Base-by-base conservation (phyloP, 352 stramenopile species). In the Halophytophthora batemanensis region DNA sequence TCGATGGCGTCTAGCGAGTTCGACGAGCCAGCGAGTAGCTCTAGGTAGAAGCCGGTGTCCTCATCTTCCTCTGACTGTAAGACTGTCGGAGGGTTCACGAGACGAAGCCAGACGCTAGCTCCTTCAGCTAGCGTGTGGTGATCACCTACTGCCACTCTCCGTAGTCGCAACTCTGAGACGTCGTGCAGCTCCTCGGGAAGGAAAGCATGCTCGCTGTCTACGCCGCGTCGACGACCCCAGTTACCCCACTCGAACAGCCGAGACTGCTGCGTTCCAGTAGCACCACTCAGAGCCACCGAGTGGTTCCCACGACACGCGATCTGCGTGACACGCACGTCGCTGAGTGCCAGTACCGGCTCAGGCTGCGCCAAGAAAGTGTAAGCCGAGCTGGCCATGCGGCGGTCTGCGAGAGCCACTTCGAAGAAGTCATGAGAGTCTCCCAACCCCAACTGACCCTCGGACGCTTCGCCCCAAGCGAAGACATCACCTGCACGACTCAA, bases 401-500 rank as follows among this genome's bases (percentile, higher is more conserved):
- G 47, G 41, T 91, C 81, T 13, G 77, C 74, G 14, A 89, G 77
- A 15, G 70, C 74, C 28, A 91, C 81, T 23, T 87, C 61, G 25
- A 85, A 86, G 17, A 67, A 63, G 4, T 59, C 38, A 50, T 84
- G 65, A 0, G 64, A 66, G 23, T 87, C 77, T 15, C 81, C 76
- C 25, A 85, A 76, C 2, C 77, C 81, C 2, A 91, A 54, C 42
- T 91, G 81, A 0, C 81, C 81, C 14, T 91, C 81, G 2, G 77
- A 89, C 0, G 71, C 77, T 47, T 91, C 81, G 15, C 81, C 81
- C 81, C 81, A 89, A 12, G 77, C 76, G 58, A 87, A 91, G 11
- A 89, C 76, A 17, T 87, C 74, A 31, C 81, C 76, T 10, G 71
- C 74, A n/a, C 46, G 53, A 52, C 81, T 89, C 33, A 89, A 55